Evolutionary conservation across 75 land plant species (phyloP).

Genomic region (Sequoia sempervirens): DNA sequence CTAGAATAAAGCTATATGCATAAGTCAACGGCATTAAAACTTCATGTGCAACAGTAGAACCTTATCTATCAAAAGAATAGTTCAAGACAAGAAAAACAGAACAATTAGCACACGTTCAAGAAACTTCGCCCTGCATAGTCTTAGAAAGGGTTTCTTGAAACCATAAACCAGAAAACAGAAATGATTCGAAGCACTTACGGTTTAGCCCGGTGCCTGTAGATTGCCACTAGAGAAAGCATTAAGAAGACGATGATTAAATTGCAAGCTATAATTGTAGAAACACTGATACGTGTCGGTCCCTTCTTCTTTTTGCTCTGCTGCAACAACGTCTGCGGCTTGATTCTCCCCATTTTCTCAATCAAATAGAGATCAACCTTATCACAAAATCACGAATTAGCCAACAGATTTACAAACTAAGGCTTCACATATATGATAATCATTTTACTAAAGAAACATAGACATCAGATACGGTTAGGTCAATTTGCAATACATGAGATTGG

Average conservation of each 20-base stretch:
- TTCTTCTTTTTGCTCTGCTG: slow-evolving; percentile 84
- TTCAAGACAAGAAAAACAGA: neutral
- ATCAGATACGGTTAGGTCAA: too few relatives aligned
- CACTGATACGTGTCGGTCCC: slow-evolving; percentile 52
- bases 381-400: neutral
- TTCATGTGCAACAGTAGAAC: neutral
- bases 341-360: slow-evolving; percentile 53
- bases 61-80: neutral
- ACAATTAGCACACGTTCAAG: too few relatives aligned
- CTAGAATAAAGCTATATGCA: too few relatives aligned
- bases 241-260: slow-evolving; percentile 40
- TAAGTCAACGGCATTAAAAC: neutral
- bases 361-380: neutral
- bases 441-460: too few relatives aligned
- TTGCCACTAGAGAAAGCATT: slow-evolving; percentile 35
- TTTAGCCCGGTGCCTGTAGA: slow-evolving; percentile 56
- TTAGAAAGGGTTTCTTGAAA: neutral
- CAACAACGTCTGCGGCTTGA: slow-evolving; percentile 76
- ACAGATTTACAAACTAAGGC: neutral
- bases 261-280: slow-evolving; percentile 45
- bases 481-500: too few relatives aligned
- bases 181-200: neutral
- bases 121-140: neutral
- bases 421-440: neutral
- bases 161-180: neutral